These are phyloP conservation scores for Fonsecaea pedrosoi DNA, from an alignment of 2,329 filamentous ascomycete species.

Conservation along the genomic window DNA sequence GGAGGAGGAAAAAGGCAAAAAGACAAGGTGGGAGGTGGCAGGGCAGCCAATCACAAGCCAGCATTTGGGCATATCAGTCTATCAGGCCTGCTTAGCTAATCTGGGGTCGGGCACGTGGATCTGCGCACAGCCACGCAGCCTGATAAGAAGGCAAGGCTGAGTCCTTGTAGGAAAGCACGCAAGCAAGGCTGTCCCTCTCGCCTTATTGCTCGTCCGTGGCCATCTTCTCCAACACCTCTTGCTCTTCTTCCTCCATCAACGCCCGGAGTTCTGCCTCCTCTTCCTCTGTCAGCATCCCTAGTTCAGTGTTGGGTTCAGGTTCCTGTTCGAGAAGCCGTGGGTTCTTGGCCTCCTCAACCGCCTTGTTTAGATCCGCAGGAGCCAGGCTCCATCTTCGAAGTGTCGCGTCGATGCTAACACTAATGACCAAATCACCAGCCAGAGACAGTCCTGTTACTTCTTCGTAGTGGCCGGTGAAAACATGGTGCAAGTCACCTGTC, in stretches of 20 bases:
- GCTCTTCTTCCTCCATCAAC: conserved; percentile 78
- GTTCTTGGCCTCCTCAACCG: conserved; percentile 57
- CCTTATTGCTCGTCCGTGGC: conserved; percentile 35
- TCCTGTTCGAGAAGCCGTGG: conserved; percentile 56
- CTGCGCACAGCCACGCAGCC: not conserved
- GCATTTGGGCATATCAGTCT: conserved; percentile 17
- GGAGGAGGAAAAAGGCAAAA: conserved; percentile 18
- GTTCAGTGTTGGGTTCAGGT: conserved; percentile 52
- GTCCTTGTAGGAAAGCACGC: not conserved
- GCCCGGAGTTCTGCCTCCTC: conserved; percentile 93
- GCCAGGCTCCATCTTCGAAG: conserved; percentile 81
- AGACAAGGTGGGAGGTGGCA: conserved; percentile 10
- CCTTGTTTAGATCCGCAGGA: conserved; percentile 64
- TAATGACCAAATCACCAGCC: conserved; percentile 65
- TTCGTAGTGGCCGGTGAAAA: conserved; percentile 84
- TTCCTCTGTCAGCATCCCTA: conserved; percentile 73
- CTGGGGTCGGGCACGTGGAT: conserved; percentile 14
- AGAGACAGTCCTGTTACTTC: conserved; percentile 84
- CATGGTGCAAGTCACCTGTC: conserved; percentile 74
- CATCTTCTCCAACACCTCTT: conserved; percentile 38
- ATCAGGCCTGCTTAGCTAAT: conserved; percentile 33
- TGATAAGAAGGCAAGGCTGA: conserved; percentile 17
- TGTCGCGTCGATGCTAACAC: conserved; percentile 88
- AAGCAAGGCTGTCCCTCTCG: not conserved
- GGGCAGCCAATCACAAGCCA: conserved; percentile 29